These are phyloP conservation scores for Westerdykella sp. DNA, from an alignment of 2,329 filamentous ascomycete genomes.

Conservation along the genomic window DNA sequence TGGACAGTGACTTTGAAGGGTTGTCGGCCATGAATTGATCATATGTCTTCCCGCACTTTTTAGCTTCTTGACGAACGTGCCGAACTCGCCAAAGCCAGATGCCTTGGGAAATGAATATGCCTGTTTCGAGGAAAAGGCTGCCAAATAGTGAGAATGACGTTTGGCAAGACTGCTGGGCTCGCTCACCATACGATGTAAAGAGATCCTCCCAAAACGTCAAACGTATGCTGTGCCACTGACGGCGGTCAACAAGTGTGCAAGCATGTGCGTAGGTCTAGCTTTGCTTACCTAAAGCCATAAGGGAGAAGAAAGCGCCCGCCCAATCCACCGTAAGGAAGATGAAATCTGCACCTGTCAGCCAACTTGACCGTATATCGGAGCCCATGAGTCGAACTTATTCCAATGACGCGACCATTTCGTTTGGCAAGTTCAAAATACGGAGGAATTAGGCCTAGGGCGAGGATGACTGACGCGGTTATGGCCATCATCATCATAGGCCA, in stretches of 20 bases:
- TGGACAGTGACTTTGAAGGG: conserved; percentile 13
- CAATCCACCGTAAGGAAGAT: conserved; percentile 57
- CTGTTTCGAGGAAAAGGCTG: conserved; percentile 53
- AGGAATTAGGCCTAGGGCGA: conserved; percentile 52
- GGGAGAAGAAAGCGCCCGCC: conserved; percentile 56
- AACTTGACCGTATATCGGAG: neutral
- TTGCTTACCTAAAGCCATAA: conserved; percentile 52
- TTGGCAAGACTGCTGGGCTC: neutral
- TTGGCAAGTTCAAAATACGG: conserved; percentile 60
- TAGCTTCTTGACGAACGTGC: conserved; percentile 48
- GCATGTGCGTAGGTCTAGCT: conserved; percentile 7
- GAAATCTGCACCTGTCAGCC: conserved; percentile 37
- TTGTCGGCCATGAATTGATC: conserved; percentile 44
- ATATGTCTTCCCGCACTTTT: conserved; percentile 47
- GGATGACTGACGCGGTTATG: conserved; percentile 52
- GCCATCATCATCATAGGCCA: conserved; percentile 54
- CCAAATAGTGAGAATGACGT: neutral
- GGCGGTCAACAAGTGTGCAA: neutral
- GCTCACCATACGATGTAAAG: conserved; percentile 56
- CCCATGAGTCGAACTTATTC: conserved; percentile 44
- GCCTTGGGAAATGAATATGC: conserved; percentile 55
- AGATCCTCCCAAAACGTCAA: conserved; percentile 56
- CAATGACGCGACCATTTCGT: conserved; percentile 54
- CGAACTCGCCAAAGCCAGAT: conserved; percentile 55
- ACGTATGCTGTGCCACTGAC: conserved; percentile 53